phyloP scores from a whole-genome alignment of 495 filamentous ascomycete genomes.

The Talaromyces trachyspermus region DNA sequence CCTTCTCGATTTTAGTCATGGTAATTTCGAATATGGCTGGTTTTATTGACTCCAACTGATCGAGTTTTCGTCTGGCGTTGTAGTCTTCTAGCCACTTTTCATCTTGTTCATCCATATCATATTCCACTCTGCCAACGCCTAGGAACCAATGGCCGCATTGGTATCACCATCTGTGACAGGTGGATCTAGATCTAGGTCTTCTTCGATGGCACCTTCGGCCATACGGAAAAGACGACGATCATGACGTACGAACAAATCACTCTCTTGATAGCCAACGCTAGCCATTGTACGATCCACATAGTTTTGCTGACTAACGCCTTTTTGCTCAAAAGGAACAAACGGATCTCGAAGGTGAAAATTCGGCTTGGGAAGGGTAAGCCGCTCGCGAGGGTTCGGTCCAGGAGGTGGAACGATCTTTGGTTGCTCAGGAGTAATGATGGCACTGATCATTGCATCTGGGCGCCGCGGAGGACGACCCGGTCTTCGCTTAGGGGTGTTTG shows the following conservation, averaged over 20 bases:
- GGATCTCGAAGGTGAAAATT: constrained; percentile 50
- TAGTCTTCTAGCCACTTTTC: constrained; percentile 87
- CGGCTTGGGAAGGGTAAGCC: constrained; percentile 57
- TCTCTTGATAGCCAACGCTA: constrained; percentile 90
- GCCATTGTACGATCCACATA: constrained; percentile 90
- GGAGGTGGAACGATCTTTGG: constrained; percentile 55
- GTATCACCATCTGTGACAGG: constrained; percentile 55
- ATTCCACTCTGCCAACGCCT: constrained; percentile 76
- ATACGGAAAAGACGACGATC: constrained; percentile 71
- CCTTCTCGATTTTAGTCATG: constrained; percentile 97
- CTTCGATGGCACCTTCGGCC: constrained; percentile 69
- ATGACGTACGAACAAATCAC: constrained; percentile 74
- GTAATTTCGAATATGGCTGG: constrained; percentile 93
- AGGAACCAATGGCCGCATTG: constrained; percentile 36
- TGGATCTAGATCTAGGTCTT: constrained; percentile 66
- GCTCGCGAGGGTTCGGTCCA: constrained; percentile 59
- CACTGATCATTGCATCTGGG: constrained; percentile 53
- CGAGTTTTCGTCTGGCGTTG: constrained; percentile 65
- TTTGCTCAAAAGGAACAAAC: constrained; percentile 55
- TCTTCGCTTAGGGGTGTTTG: constrained; percentile 45
- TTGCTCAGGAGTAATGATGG: constrained; percentile 48
- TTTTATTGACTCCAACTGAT: constrained; percentile 72
- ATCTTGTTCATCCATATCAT: constrained; percentile 99
- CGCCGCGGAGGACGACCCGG: constrained; percentile 57
- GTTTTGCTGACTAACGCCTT: constrained; percentile 51